Percentiles rank a stretch among this genome's conserved stretches.
Evolutionary conservation across 148 eudicot genomes (phyloP).

Genomic region (Vaccinium macrocarpon): DNA sequence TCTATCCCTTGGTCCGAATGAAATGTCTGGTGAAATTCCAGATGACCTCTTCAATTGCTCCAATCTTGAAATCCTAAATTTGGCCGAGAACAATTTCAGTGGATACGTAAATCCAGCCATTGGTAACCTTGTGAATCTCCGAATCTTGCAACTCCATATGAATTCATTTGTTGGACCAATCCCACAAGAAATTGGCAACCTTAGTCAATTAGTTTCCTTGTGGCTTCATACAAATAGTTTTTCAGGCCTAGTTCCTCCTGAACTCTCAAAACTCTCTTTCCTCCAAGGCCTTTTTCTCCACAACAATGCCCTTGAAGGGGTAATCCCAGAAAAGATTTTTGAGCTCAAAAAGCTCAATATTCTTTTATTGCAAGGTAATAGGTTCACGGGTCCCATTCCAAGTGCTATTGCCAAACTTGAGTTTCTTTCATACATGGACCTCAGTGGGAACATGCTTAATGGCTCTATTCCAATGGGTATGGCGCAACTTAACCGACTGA

Average conservation of each 20-base stretch:
- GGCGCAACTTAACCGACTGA: slow-evolving; percentile 40
- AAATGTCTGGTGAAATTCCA: slow-evolving; percentile 62
- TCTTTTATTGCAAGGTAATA: slow-evolving; percentile 51
- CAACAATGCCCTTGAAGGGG: slow-evolving; percentile 58
- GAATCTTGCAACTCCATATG: slow-evolving; percentile 27
- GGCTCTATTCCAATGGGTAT: slow-evolving; percentile 56
- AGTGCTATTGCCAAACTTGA: slow-evolving; percentile 49
- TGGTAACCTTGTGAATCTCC: slow-evolving; percentile 53
- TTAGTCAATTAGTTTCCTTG: slow-evolving; percentile 40
- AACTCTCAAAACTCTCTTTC: slow-evolving; percentile 50
- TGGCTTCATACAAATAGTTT: slow-evolving; percentile 43
- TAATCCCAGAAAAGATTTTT: slow-evolving; percentile 55
- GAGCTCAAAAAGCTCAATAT: slow-evolving; percentile 44
- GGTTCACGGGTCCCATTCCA: slow-evolving; percentile 47
- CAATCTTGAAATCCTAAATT: slow-evolving; percentile 37
- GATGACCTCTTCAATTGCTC: slow-evolving; percentile 69
- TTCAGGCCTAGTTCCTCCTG: slow-evolving; percentile 62
- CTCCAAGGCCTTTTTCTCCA: slow-evolving; percentile 66
- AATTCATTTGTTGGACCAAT: slow-evolving; percentile 60
- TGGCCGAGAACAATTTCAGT: slow-evolving; percentile 46
- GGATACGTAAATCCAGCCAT: slow-evolving; percentile 49
- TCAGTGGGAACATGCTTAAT: slow-evolving; percentile 64
- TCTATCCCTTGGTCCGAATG: slow-evolving; percentile 48
- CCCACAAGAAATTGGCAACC: slow-evolving; percentile 65
- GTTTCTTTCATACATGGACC: slow-evolving; percentile 54